phyloP scores from a whole-genome alignment of 2,329 filamentous ascomycete species.

The Sclerotinia trifoliorum region DNA sequence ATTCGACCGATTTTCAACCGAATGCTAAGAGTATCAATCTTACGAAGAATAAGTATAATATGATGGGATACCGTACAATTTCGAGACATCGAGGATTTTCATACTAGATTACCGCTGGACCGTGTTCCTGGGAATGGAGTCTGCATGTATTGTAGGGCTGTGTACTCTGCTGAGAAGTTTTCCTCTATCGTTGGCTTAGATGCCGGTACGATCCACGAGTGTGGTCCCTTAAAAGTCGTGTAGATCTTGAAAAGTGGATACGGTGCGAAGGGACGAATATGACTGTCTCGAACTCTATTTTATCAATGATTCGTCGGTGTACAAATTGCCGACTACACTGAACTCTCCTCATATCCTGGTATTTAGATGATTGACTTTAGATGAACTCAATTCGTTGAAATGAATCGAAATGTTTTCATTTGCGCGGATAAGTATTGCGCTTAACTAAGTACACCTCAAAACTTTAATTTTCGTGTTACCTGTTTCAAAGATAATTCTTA shows the following conservation, averaged over 20 bases:
- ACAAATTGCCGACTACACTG: neutral
- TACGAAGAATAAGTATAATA: too few species aligned
- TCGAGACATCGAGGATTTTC: neutral
- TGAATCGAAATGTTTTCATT: neutral
- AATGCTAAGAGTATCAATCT: too few species aligned
- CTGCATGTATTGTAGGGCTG: conserved; percentile 10
- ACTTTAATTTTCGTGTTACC: too few species aligned
- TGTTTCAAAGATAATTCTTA: neutral
- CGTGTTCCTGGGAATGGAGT: neutral
- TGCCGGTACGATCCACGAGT: neutral
- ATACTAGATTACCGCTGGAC: neutral
- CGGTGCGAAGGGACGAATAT: neutral
- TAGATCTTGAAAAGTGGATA: neutral
- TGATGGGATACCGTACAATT: too few species aligned
- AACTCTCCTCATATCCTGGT: neutral
- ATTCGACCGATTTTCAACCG: too few species aligned
- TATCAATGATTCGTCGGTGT: neutral
- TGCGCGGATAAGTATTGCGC: neutral
- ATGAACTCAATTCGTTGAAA: neutral
- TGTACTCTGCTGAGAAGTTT: neutral
- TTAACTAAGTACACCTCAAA: neutral
- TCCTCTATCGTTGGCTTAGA: neutral
- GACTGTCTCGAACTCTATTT: neutral
- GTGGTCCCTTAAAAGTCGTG: neutral
- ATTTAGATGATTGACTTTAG: neutral